Conservation (phyloP, 345 rosid species). For the Populus alba region DNA sequence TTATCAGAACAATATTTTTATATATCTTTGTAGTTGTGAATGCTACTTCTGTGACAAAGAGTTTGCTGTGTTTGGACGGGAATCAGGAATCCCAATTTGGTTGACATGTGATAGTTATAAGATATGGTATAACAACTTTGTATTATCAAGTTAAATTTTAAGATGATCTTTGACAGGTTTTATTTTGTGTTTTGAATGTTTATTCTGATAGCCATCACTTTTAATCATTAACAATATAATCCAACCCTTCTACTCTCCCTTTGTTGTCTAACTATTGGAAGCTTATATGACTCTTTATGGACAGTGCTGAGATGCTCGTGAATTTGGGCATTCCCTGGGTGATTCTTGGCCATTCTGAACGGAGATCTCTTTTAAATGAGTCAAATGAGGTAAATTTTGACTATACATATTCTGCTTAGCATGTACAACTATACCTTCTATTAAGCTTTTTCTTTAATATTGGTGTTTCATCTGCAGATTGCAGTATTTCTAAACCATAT, state of each 20-base stretch:
- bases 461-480: not conserved
- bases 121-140: not conserved
- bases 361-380: conserved; percentile 54
- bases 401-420: not conserved
- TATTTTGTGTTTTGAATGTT: not conserved
- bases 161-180: not conserved
- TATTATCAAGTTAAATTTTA: not conserved
- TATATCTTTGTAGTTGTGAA: not conserved
- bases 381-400: conserved; percentile 55
- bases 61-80: not conserved
- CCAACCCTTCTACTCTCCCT: not conserved
- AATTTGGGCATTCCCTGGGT: conserved; percentile 65
- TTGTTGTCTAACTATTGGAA: not conserved
- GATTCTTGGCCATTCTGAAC: conserved; percentile 66
- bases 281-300: not conserved
- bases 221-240: not conserved
- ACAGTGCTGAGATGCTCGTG: conserved; percentile 69
- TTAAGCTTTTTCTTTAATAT: not conserved
- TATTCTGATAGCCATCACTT: not conserved
- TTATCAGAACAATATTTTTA: not conserved
- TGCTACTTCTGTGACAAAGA: not conserved
- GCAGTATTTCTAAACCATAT: not conserved
- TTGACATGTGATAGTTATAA: not conserved
- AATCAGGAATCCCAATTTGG: not conserved
- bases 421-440: not conserved